Conservation (phyloP, 768 basidiomycete species). For the Russula olivacea region DNA sequence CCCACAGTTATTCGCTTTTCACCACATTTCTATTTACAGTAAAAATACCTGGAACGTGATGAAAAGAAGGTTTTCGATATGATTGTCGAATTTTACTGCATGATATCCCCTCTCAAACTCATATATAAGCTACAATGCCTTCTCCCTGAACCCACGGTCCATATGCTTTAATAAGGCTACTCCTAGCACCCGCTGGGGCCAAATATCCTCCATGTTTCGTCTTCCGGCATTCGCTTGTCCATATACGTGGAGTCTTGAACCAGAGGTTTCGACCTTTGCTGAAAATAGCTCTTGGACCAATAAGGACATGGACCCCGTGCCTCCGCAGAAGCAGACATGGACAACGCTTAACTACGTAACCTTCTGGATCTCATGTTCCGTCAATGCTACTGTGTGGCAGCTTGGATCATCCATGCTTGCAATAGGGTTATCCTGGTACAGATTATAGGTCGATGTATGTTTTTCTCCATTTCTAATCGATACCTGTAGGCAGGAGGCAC, state of each 20-base stretch:
- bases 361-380: constrained; percentile 44
- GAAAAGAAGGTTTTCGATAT: too few species aligned
- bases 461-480: neutral
- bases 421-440: constrained; percentile 63
- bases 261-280: constrained; percentile 52
- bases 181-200: neutral
- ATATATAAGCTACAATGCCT: neutral
- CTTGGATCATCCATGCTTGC: constrained; percentile 71
- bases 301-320: constrained; percentile 74
- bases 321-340: constrained; percentile 57
- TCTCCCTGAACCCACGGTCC: neutral
- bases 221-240: constrained; percentile 17
- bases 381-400: constrained; percentile 40
- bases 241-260: constrained; percentile 47
- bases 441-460: neutral
- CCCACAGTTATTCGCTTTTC: too few species aligned
- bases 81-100: too few species aligned
- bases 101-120: too few species aligned
- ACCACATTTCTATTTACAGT: too few species aligned
- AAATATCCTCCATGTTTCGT: neutral
- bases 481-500: constrained; percentile 50
- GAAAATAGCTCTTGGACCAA: constrained; percentile 58
- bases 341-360: constrained; percentile 57
- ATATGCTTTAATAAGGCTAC: neutral
- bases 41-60: too few species aligned